Evolutionary conservation across 352 stramenopile species (phyloP), one percentile per base, ranked within the genome.

Genomic region (Phytophthora citricola): DNA sequence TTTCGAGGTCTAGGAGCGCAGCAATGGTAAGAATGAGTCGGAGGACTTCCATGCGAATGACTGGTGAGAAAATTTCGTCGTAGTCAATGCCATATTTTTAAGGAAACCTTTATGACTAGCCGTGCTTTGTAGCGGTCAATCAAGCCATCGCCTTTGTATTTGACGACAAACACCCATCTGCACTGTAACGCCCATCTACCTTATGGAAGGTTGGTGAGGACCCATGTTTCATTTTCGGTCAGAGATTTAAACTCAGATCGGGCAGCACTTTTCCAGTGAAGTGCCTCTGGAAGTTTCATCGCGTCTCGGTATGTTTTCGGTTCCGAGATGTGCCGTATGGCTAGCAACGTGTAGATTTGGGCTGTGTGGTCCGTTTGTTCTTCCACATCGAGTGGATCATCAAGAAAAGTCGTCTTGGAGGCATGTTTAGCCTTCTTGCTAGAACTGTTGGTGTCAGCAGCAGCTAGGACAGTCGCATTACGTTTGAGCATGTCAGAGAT

Each of bases 161-260:
- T 48, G 20, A 48, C 41, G 4, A 48, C 41, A 31, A 48, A 48
- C 27, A 48, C 20, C 41, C 41, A 48, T 17, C 17, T 15, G 41
- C 17, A 48, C 29, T 48, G 27, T 1, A 58, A 43, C 1, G 43
- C 39, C 4, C 24, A 45, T 24, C 57, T 22, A 0, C 34, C 45
- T 17, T 53, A 27, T 3, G 53, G 47, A 11, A 45, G 39, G 10
- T 12, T 17, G 0, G 52, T 41, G 0, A 69, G 40, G 1, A 17
- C 26, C 52, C 58, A 73, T 0, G 53, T 69, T 38, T 65, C 14
- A 12, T 69, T 64, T 0, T 61, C 43, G 34, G 52, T 60, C 1
- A 65, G 20, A 2, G 54, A 60, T 7, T 51, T 55, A 26, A 47
- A 48, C 26, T 55, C 41, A 9, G 59, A 45, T 0, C 31, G 32